Evolutionary conservation across 495 filamentous ascomycete genomes (phyloP).

Genomic region (Daldinia childiae): DNA sequence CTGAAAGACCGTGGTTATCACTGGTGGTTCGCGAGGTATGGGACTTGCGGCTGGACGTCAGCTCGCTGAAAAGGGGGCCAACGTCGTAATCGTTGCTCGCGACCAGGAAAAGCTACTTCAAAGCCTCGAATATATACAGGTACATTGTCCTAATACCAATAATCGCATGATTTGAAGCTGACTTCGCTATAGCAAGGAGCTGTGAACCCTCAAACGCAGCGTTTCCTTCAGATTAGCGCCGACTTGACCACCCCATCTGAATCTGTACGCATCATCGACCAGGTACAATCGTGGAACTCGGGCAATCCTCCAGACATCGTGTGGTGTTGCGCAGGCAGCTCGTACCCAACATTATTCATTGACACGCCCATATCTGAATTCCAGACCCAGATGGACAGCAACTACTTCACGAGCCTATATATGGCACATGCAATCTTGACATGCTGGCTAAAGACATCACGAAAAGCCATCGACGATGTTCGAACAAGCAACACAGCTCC

Average conservation of each 20-base stretch:
- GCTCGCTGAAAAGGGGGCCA: constrained; percentile 79
- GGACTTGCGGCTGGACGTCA: constrained; percentile 72
- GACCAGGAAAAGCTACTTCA: constrained; percentile 69
- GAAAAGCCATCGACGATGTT: background rate
- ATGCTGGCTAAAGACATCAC: constrained; percentile 58
- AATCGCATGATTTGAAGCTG: background rate
- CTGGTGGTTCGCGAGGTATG: constrained; percentile 86
- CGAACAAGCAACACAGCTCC: constrained; percentile 41
- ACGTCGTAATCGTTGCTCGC: constrained; percentile 79
- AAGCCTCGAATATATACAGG: constrained; percentile 69
- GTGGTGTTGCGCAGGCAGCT: constrained; percentile 80
- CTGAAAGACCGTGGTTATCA: constrained; percentile 73
- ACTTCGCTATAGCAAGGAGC: constrained; percentile 51
- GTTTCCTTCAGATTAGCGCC: constrained; percentile 77
- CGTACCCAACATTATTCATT: constrained; percentile 74
- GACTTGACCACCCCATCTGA: constrained; percentile 72
- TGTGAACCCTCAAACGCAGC: constrained; percentile 65
- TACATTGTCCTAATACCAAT: constrained; percentile 38
- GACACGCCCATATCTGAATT: constrained; percentile 68
- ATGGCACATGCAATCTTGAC: constrained; percentile 72
- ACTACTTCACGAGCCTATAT: constrained; percentile 82
- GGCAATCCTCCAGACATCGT: constrained; percentile 76
- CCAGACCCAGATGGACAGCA: constrained; percentile 76
- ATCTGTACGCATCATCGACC: constrained; percentile 67
- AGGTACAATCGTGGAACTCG: constrained; percentile 77